Evolutionary conservation across 1,284 basidiomycete species (phyloP).

Genomic region (Exobasidium cylindrosporum): DNA sequence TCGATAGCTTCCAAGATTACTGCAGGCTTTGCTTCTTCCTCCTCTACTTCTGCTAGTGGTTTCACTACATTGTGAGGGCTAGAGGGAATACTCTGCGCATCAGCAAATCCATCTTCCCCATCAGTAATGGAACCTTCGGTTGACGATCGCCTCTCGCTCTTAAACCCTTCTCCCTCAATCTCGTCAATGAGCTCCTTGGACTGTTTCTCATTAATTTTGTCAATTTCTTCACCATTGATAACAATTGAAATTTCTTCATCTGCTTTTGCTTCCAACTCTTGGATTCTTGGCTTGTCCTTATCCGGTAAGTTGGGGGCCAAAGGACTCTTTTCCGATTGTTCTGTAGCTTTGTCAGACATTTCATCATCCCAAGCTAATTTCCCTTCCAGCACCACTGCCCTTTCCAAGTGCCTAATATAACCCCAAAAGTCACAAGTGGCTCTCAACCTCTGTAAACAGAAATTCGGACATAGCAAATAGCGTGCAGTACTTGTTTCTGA

Average conservation of each 20-base stretch:
- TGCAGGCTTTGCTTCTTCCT: too few relatives aligned
- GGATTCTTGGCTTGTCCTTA: not conserved
- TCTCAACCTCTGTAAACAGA: slow-evolving; percentile 46
- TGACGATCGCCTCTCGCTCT: slow-evolving; percentile 2
- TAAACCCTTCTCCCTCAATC: slow-evolving; percentile 19
- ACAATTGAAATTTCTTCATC: slow-evolving; percentile 21
- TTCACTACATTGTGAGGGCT: not conserved
- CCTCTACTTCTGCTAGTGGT: not conserved
- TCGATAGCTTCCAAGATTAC: not conserved
- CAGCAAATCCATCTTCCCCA: slow-evolving; percentile 9
- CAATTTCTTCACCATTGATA: slow-evolving; percentile 16
- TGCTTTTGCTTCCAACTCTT: not conserved
- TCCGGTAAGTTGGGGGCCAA: not conserved
- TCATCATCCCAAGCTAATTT: slow-evolving; percentile 38
- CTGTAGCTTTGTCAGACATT: slow-evolving; percentile 4
- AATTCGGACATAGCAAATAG: slow-evolving; percentile 50
- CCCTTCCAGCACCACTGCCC: slow-evolving; percentile 50
- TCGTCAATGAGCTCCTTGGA: slow-evolving; percentile 14
- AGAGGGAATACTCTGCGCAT: not conserved
- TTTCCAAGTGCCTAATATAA: slow-evolving; percentile 48
- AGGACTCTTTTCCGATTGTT: not conserved
- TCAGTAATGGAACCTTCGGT: not conserved
- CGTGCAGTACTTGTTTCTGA: slow-evolving; percentile 39
- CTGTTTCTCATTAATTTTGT: slow-evolving; percentile 25
- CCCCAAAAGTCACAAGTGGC: slow-evolving; percentile 52